These are phyloP conservation scores for Amanita pallidorosea DNA, from an alignment of 768 basidiomycete genomes.

Conservation along the genomic window DNA sequence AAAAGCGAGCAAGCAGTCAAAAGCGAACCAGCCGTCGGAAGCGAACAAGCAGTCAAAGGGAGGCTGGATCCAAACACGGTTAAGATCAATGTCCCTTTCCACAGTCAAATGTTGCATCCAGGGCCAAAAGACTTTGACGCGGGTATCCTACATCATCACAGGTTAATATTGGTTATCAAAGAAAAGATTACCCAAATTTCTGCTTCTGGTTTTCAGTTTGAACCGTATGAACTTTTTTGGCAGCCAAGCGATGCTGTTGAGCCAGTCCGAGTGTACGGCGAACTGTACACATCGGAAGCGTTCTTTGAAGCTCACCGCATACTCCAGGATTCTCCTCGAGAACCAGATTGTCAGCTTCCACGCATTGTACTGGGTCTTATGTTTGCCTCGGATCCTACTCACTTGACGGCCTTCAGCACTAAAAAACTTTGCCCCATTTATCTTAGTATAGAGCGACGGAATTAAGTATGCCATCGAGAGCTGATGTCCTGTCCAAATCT, in stretches of 20 bases:
- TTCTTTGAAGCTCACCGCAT: background rate
- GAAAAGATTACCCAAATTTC: background rate
- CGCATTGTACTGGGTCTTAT: constrained; percentile 5
- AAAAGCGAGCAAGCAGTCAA: too few relatives aligned
- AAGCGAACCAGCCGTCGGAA: too few relatives aligned
- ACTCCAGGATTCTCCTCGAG: too few relatives aligned
- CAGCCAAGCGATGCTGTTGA: constrained; percentile 9
- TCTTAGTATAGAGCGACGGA: too few relatives aligned
- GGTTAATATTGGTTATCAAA: constrained; percentile 2
- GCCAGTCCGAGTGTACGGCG: constrained; percentile 9
- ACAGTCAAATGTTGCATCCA: background rate
- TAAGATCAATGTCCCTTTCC: background rate
- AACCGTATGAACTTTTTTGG: constrained; percentile 16
- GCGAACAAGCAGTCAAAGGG: too few relatives aligned
- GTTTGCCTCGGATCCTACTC: too few relatives aligned
- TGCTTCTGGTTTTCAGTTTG: constrained; percentile 12
- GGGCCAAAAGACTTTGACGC: background rate
- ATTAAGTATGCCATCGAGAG: too few relatives aligned
- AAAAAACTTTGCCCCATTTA: constrained; percentile 9
- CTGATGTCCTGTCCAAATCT: too few relatives aligned
- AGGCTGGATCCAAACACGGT: too few relatives aligned
- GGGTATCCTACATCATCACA: background rate
- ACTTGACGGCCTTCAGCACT: constrained; percentile 8
- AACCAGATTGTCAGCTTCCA: constrained; percentile 9
- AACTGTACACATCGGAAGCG: constrained; percentile 14